Base-by-base conservation (phyloP, 345 rosid species). In the Syzygium aqueum region DNA sequence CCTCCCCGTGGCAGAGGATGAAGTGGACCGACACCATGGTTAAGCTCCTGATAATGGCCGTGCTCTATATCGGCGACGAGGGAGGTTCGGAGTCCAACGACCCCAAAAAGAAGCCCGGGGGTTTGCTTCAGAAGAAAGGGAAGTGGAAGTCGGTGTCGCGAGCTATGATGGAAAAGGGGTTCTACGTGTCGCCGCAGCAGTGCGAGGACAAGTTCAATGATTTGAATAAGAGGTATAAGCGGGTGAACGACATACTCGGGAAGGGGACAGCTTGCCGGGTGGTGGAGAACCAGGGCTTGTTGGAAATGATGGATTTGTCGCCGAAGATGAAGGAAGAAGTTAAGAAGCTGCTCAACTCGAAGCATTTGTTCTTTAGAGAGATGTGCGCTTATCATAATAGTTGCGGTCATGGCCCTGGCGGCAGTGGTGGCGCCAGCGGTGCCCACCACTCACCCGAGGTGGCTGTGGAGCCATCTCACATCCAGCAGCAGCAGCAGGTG, bases 1-100 rank as follows among this genome's bases (percentile, higher is more conserved):
- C 90, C 5, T 96, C 98, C 50, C 98, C 92, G 3, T 97, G 99
- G 99, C 99, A 97, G 84, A 93, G 99, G 85, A 97, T 97, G 99
- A 97, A 97, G 89, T 97, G 99, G 99, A 97, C 98, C 40, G 99
- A 96, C 84, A 87, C 87, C 67, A 97, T 97, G 99, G 99, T 97
- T 49, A 93, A 90, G 89, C 91, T 97, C 27, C 90, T 97, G 50
- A 93, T 97, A 77, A 93, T 94, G 97, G 99, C 98, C 0, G 99
- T 97, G 1, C 95, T 91, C 88, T 97, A 96, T 88, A 96, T 97
- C 77, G 99, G 99, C 11, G 99, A 95, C 89, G 99, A 96, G 86
- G 94, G 87, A 84, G 98, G 96, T 3, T 53, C 92, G 7, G 98
- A 96, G 85, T 89, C 87, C 33, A 89, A 51, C 56, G 98, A 97